Evolutionary conservation across 805 yeast genomes (phyloP), one percentile per base, ranked within the genome.

Genomic region (Candida orba): DNA sequence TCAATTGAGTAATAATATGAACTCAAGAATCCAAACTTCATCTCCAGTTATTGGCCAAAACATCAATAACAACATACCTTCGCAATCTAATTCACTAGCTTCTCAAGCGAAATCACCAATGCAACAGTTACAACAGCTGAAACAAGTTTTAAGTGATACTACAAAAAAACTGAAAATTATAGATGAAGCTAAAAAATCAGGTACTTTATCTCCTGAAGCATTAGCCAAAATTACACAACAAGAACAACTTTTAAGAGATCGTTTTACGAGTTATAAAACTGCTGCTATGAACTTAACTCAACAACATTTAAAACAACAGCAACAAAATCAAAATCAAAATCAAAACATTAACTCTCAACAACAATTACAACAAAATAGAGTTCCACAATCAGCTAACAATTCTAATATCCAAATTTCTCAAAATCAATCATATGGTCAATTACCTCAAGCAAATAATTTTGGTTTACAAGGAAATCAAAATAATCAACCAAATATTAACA

Each of bases 131-230:
- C 72, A 70, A 49, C 66, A 67, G 40, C 67, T 79, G 17, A 67
- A 72, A 48, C 65, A 67, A 10, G 61, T 73, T 35, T 64, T 79
- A 10, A 71, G 66, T 35, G 78, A 72, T 45, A 71, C 75, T 45
- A 73, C 72, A 44, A 65, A 70, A 34, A 75, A 72, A 44, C 62
- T 79, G 48, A 71, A 70, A 14, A 65, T 69, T n/a, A 66, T 79
- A 37, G 76, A 74, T 42, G 68, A 69, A 8, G 68, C 72, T 33
- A 75, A 74, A 47, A 64, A 62, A 17, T 67, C 70, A 33, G 68
- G 70, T 10, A 65, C 63, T 25, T 51, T 75, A 18, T 60, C 75
- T 4, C 69, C 74, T 2, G 78, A 72, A 7, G 73, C 71, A 41
- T 45, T 69, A 33, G 59, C 68, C 5, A 66, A 66, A 35, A 62